A percentile compares a stretch with the other conserved stretches of the same genome.
Evolutionary conservation across 1,284 basidiomycete species (phyloP).

Genomic region (Exobasidium rhododendri): DNA sequence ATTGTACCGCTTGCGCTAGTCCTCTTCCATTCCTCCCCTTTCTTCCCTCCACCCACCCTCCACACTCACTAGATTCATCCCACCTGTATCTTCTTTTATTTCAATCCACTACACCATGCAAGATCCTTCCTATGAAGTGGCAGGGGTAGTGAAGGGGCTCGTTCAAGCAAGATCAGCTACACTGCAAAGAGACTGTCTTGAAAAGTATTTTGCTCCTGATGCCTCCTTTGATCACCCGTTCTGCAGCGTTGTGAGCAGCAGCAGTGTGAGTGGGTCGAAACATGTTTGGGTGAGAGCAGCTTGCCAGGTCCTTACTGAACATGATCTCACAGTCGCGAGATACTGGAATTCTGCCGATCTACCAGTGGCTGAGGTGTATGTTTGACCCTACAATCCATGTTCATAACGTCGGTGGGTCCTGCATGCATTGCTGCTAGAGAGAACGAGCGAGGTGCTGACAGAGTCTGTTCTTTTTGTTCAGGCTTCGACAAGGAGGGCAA

Average conservation of each 20-base stretch:
- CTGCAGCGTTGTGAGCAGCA: conserved; percentile 36
- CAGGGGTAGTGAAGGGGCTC: conserved; percentile 45
- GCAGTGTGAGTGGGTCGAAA: conserved; percentile 25
- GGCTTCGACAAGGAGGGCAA: conserved; percentile 31
- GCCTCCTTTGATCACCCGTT: conserved; percentile 51
- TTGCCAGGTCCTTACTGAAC: neutral
- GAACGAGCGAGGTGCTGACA: neutral
- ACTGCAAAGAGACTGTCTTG: conserved; percentile 40
- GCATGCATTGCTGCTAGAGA: neutral
- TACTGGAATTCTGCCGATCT: conserved; percentile 46
- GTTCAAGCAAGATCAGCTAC: conserved; percentile 43
- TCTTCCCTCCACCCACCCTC: neutral
- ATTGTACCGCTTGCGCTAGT: neutral
- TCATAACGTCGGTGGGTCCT: conserved; percentile 35
- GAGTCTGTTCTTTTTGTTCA: conserved; percentile 15
- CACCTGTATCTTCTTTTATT: neutral
- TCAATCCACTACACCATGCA: conserved; percentile 42
- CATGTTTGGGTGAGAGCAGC: too few relatives aligned
- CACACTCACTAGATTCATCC: neutral
- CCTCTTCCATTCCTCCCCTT: neutral
- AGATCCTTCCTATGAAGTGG: conserved; percentile 42
- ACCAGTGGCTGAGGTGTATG: conserved; percentile 48
- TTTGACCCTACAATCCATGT: conserved; percentile 43
- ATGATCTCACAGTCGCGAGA: conserved; percentile 33
- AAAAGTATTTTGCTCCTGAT: conserved; percentile 43